Conservation (phyloP, 129 eudicot species). For the Flaveria trinervia region DNA sequence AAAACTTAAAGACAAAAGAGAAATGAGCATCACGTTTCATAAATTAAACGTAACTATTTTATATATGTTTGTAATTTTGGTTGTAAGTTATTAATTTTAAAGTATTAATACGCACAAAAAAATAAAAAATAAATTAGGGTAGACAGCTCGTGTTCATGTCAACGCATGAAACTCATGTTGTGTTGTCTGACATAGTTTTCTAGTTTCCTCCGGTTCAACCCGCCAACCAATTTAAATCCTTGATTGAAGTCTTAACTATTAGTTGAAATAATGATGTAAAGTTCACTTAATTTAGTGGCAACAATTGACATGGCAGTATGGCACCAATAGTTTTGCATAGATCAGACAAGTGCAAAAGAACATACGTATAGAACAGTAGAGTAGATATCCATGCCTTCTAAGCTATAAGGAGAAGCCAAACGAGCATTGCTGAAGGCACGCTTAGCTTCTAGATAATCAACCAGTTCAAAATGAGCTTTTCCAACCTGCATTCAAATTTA, state of each 20-base stretch:
- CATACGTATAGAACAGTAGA: conserved; percentile 95
- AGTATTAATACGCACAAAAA: not conserved
- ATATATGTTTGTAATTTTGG: not conserved
- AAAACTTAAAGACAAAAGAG: not conserved
- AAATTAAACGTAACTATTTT: not conserved
- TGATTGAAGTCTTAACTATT: not conserved
- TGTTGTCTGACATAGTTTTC: not conserved
- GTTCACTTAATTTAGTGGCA: conserved; percentile 1
- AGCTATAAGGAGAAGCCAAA: conserved; percentile 76
- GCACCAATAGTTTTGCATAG: not conserved
- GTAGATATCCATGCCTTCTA: conserved; percentile 94
- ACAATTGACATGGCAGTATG: not conserved
- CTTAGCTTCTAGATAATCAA: conserved; percentile 92
- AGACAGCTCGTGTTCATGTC: not conserved
- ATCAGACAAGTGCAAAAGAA: not conserved
- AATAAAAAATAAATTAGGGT: not conserved
- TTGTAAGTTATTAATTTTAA: not conserved
- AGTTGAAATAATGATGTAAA: not conserved
- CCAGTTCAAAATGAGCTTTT: conserved; percentile 92
- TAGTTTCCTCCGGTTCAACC: not conserved
- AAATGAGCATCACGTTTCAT: not conserved
- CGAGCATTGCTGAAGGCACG: conserved; percentile 89
- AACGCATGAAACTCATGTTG: not conserved
- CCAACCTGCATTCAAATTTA: conserved; percentile 62
- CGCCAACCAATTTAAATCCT: not conserved